Base-by-base conservation (phyloP, 257 asterid species). In the Ophiorrhiza pumila region DNA sequence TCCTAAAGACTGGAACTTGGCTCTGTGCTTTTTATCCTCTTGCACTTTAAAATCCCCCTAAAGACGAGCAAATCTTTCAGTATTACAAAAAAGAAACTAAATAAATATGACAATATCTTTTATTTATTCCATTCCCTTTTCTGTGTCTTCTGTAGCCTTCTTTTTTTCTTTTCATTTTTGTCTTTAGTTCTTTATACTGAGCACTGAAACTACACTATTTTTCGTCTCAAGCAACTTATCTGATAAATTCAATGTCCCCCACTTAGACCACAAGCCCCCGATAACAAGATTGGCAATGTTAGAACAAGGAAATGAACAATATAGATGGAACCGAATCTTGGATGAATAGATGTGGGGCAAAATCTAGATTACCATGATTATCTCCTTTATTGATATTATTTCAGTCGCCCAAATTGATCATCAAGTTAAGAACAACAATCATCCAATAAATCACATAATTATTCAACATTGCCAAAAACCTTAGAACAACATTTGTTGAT, bases 1-100 rank as follows among this genome's bases (percentile, higher is more conserved):
- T 67, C 61, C 75, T 71, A 91, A 82, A 55, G 97, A 83, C 17
- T 89, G 89, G 83, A 85, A 95, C 52, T 85, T 90, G 55, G 85
- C 93, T 78, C 97, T 85, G 65, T 89, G 97, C 79, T 91, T 95
- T 86, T 86, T 91, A 85, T 90, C 97, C 81, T 95, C 98, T 74
- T 81, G 87, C 85, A 85, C 89, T 88, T 91, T 95, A 86, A 93
- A 93, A 41, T 81, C 91, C 55, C 98, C 98, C 98, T 93, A 81
- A 59, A 61, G 62, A 62, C 71, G 55, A 74, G 62, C 56, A 42
- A 69, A 62, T 0, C 57, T 39, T 29, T 46, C n/a, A 25, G 23
- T 6, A 11, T 29, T 29, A 70, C 22, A 2, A 65, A 43, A 47
- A 55, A 15, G 41, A 58, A 50, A 52, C 45, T 35, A 57, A 25